phyloP scores from a whole-genome alignment of 768 basidiomycete species.

The Rubroboletus satanas region DNA sequence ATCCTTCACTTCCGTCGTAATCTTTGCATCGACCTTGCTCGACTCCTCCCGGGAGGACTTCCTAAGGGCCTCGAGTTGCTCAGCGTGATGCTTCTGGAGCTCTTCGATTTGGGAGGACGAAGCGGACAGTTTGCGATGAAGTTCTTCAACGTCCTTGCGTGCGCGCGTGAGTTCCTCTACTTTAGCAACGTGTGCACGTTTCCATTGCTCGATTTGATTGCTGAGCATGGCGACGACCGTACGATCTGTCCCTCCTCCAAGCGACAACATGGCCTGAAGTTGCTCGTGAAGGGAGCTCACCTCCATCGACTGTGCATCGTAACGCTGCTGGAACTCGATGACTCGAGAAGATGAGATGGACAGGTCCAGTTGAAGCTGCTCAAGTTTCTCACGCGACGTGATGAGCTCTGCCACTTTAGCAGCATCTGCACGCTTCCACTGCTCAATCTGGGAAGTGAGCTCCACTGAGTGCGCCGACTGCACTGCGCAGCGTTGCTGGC shows the following conservation, averaged over 20 bases:
- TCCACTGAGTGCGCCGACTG: neutral
- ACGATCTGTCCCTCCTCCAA: neutral
- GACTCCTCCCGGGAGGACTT: neutral
- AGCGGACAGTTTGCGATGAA: neutral
- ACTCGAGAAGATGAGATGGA: neutral
- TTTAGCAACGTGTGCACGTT: neutral
- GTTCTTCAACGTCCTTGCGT: neutral
- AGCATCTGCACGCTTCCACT: neutral
- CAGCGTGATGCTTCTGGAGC: neutral
- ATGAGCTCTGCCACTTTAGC: neutral
- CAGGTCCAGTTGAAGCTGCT: neutral
- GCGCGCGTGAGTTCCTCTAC: neutral
- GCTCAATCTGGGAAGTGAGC: neutral
- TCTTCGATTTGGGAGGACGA: neutral
- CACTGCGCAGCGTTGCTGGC: neutral
- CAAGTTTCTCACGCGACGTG: neutral
- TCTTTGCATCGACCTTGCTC: neutral
- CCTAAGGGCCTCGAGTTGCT: neutral
- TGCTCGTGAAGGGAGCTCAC: neutral
- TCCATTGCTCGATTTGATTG: neutral
- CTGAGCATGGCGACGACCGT: neutral
- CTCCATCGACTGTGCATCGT: neutral
- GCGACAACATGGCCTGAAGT: neutral
- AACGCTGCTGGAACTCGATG: neutral
- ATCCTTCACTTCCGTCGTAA: neutral